These are phyloP conservation scores for Suillus weaverae DNA, from an alignment of 768 basidiomycete genomes.

Conservation along the genomic window DNA sequence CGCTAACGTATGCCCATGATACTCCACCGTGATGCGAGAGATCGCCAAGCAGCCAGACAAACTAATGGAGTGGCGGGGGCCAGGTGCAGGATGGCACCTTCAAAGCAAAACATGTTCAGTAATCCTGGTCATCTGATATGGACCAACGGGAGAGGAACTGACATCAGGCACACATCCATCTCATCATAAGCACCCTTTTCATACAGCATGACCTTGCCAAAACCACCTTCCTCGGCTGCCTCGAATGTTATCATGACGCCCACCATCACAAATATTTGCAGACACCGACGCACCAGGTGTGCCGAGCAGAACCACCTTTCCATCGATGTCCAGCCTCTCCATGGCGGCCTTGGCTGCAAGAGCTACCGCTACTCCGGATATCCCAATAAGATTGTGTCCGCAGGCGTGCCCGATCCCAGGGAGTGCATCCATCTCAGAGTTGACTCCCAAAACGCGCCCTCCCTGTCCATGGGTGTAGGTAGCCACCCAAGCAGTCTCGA, in stretches of 20 bases:
- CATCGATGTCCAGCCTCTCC: conserved; percentile 56
- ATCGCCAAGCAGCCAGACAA: conserved; percentile 62
- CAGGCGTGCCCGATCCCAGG: conserved; percentile 60
- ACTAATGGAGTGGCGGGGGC: conserved; percentile 61
- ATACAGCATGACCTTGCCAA: conserved; percentile 64
- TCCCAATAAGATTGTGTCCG: conserved; percentile 77
- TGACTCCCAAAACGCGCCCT: conserved; percentile 67
- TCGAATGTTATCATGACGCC: neutral
- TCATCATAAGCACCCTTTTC: conserved; percentile 68
- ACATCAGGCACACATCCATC: conserved; percentile 74
- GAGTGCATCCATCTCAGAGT: conserved; percentile 71
- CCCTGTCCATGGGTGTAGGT: conserved; percentile 57
- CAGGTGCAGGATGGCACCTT: conserved; percentile 77
- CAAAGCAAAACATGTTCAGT: neutral
- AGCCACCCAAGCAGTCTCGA: conserved; percentile 72
- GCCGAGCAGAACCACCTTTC: conserved; percentile 64
- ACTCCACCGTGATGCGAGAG: conserved; percentile 56
- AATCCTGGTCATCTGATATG: neutral
- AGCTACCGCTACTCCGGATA: conserved; percentile 65
- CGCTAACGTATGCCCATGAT: conserved; percentile 62
- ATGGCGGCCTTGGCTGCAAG: conserved; percentile 59
- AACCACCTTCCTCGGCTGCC: conserved; percentile 71
- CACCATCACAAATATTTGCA: neutral
- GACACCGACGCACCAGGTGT: conserved; percentile 55
- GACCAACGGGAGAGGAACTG: conserved; percentile 12